phyloP scores from a whole-genome alignment of 345 rosid genomes.

The Sonneratia caseolaris region DNA sequence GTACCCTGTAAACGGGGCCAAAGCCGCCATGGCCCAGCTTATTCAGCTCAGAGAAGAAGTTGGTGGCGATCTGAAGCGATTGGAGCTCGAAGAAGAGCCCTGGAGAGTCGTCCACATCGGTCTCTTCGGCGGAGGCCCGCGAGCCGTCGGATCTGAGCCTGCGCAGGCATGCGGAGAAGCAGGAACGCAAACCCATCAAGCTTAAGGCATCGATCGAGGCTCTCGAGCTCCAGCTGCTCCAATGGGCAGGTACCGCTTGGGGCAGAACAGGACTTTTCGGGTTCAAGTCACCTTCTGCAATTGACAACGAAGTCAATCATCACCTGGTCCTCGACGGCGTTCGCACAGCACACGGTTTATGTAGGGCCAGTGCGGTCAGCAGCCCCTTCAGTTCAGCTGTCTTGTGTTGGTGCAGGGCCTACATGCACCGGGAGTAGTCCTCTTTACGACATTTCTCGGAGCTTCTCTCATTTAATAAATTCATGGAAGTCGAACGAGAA shows the following conservation, averaged over 20 bases:
- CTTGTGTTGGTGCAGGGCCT: too few relatives aligned
- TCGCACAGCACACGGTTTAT: too few relatives aligned
- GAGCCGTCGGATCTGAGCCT: constrained; percentile 8
- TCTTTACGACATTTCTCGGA: too few relatives aligned
- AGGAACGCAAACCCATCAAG: constrained; percentile 22
- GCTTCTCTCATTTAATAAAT: too few relatives aligned
- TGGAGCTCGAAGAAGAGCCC: constrained; percentile 55
- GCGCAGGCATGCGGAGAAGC: constrained; percentile 18
- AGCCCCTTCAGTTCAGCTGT: too few relatives aligned
- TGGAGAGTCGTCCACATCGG: constrained; percentile 15
- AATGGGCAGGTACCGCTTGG: not conserved
- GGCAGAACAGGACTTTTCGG: too few relatives aligned
- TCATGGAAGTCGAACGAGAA: too few relatives aligned
- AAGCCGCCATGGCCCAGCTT: constrained; percentile 87
- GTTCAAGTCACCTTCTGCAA: not conserved
- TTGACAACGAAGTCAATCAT: too few relatives aligned
- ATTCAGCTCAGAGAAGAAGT: constrained; percentile 61
- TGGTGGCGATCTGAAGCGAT: constrained; percentile 61
- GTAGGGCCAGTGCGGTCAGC: too few relatives aligned
- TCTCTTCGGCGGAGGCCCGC: constrained; percentile 7
- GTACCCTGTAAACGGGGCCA: constrained; percentile 85
- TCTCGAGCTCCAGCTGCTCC: not conserved
- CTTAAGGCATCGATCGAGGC: constrained; percentile 12
- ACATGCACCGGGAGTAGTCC: too few relatives aligned
- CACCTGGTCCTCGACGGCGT: too few relatives aligned